Evolutionary conservation across 2,329 filamentous ascomycete species (phyloP).

Genomic region (Thermoascus crustaceus): DNA sequence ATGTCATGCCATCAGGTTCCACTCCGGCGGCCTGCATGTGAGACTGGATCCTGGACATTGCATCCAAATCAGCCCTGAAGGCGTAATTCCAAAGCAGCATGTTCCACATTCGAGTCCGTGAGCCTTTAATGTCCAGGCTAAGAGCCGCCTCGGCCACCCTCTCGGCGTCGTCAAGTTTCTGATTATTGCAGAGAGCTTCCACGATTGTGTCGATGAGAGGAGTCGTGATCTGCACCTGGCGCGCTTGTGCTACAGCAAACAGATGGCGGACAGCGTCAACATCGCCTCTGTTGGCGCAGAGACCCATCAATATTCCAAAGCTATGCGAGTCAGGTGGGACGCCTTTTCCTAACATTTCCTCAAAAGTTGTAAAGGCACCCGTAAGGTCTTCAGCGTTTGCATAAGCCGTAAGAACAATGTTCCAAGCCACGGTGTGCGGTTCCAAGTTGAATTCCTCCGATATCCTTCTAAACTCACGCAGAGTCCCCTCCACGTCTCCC

Average conservation of each 20-base stretch:
- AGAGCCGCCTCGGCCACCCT: constrained; percentile 51
- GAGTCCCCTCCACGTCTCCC: constrained; percentile 54
- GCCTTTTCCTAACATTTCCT: constrained; percentile 45
- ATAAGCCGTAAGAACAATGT: constrained; percentile 66
- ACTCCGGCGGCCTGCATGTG: constrained; percentile 48
- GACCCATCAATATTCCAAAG: constrained; percentile 65
- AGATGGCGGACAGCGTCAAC: constrained; percentile 59
- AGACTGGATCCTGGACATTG: constrained; percentile 46
- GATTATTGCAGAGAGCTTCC: constrained; percentile 56
- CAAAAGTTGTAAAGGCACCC: constrained; percentile 58
- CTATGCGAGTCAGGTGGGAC: constrained; percentile 54
- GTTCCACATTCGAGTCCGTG: constrained; percentile 67
- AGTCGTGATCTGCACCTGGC: constrained; percentile 43
- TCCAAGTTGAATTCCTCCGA: constrained; percentile 45
- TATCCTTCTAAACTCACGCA: constrained; percentile 57
- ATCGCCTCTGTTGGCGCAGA: constrained; percentile 65
- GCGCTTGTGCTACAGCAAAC: constrained; percentile 53
- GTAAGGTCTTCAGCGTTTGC: constrained; percentile 57
- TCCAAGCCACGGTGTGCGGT: constrained; percentile 60
- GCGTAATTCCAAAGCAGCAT: constrained; percentile 63
- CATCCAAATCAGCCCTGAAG: constrained; percentile 49
- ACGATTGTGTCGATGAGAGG: constrained; percentile 59
- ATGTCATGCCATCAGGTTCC: constrained; percentile 49
- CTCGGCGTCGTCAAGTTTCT: constrained; percentile 48
- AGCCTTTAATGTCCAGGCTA: constrained; percentile 42